Evolutionary conservation across 208 protist genomes (phyloP), one percentile per base, ranked within the genome.

Genomic region (Naegleria gruberi): DNA sequence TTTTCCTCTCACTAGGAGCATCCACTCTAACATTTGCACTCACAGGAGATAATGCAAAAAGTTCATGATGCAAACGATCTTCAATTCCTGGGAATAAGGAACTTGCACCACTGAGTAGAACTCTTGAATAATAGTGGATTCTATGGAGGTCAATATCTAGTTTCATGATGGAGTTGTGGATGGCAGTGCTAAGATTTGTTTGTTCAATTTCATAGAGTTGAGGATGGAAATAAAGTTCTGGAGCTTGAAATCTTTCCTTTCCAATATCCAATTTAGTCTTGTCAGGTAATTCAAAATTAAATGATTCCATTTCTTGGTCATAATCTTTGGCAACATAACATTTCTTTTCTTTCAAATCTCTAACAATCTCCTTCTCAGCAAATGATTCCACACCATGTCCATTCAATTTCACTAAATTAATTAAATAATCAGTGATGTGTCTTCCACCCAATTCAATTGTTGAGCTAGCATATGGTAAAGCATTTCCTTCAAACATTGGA

Each of bases 161-260:
- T 88, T 96, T 95, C 91, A 95, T 94, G 81, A 99, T 98, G 37
- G 41, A 42, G 23, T 88, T 43, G n/a, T 37, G 34, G 0, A 77
- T n/a, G 1, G 34, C 2, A 37, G 26, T 26, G 34, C 34, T 12
- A 37, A 77, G 26, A 77, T 26, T 26, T 37, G 65, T 6, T 37
- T 37, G 26, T 77, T 77, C 65, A 37, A 19, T 7, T 37, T 26
- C 65, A 8, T 37, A 8, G 3, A 77, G 7, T 8, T 30, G 1
- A 37, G 98, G 98, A 92, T 98, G 97, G 94, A 99, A 99, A 82
- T 99, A 94, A 26, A 95, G 95, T 94, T 99, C 98, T 44, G 98
- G 97, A 93, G 96, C 98, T 88, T 95, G 94, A 94, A 97, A 97
- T 77, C 95, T 94, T 93, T 97, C 95, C 89, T 92, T 95, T 87